Conservation (phyloP, 176 grass and related monocot species). For the Lolium perenne region DNA sequence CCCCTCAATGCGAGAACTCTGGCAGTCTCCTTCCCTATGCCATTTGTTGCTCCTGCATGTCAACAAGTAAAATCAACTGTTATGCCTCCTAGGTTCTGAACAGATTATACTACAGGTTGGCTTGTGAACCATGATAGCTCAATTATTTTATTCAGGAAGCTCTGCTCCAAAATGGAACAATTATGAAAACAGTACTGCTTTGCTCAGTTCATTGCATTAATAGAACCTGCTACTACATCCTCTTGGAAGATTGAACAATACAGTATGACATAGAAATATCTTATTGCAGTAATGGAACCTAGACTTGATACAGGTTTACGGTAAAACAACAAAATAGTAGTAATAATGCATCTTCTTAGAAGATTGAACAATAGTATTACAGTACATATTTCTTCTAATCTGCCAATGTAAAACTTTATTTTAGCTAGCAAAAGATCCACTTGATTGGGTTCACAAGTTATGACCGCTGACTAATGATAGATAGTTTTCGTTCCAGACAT, state of each 20-base stretch:
- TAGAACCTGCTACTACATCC: background rate
- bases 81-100: background rate
- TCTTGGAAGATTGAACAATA: background rate
- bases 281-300: background rate
- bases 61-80: background rate
- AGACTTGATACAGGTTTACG: background rate
- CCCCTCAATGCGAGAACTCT: constrained; percentile 81
- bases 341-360: background rate
- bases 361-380: background rate
- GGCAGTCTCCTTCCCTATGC: constrained; percentile 85
- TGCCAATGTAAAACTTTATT: background rate
- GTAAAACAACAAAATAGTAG: background rate
- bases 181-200: background rate
- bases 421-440: background rate
- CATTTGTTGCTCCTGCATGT: constrained; percentile 72
- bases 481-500: no score
- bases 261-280: no score
- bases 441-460: background rate
- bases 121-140: background rate
- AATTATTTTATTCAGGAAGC: background rate
- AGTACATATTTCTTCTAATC: background rate
- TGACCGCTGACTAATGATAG: no score
- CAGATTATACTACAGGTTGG: background rate
- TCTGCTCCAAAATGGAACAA: background rate
- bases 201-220: background rate